Conservation (phyloP, 2,329 filamentous ascomycete genomes). For the Ophiostoma perfectum region DNA sequence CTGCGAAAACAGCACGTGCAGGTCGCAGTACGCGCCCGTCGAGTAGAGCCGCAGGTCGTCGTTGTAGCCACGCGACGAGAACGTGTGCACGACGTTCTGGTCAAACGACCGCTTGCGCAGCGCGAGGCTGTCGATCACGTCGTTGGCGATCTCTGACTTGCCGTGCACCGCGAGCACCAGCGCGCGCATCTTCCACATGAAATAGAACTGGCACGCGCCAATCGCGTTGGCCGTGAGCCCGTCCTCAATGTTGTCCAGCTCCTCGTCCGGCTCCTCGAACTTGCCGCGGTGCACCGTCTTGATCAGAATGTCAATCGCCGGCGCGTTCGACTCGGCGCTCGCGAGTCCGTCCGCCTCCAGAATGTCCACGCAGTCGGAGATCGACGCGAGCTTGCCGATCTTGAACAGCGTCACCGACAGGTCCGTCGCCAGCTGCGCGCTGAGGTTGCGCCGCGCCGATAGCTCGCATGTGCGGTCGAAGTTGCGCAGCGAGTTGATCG, state of each 20-base stretch:
- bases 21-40: constrained; percentile 71
- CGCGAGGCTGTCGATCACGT: constrained; percentile 56
- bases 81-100: constrained; percentile 59
- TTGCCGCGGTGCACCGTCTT: constrained; percentile 69
- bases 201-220: constrained; percentile 76
- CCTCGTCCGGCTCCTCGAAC: constrained; percentile 61
- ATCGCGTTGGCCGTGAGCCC: constrained; percentile 71
- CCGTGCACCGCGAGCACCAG: constrained; percentile 51
- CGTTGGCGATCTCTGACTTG: constrained; percentile 50
- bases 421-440: constrained; percentile 58
- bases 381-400: constrained; percentile 71
- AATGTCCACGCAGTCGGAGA: constrained; percentile 69
- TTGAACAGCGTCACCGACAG: constrained; percentile 71
- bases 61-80: constrained; percentile 62
- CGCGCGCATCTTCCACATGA: constrained; percentile 81
- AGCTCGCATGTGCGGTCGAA: constrained; percentile 68
- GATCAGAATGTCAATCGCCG: constrained; percentile 63
- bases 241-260: constrained; percentile 71
- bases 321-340: constrained; percentile 43
- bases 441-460: constrained; percentile 63
- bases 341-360: constrained; percentile 58
- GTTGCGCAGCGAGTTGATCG: constrained; percentile 64
- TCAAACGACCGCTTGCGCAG: constrained; percentile 52
- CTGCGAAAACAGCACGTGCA: constrained; percentile 73
- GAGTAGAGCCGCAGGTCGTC: constrained; percentile 75